Conservation (phyloP, 2,329 filamentous ascomycete genomes). For the Sporothrix luriei region DNA sequence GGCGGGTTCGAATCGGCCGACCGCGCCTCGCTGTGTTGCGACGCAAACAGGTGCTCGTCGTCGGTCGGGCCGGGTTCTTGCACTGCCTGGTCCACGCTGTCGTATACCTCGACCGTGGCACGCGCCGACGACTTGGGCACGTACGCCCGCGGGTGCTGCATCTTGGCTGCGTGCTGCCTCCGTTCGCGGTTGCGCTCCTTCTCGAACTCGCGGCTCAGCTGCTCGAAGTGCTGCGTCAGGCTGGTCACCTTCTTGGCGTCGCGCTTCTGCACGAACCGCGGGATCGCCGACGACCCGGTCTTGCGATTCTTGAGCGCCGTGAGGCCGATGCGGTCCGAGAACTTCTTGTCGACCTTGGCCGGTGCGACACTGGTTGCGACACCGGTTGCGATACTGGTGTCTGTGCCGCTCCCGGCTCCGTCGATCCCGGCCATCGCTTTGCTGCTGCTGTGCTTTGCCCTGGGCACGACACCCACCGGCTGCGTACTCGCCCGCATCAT, state of each 20-base stretch:
- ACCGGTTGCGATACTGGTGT: background rate
- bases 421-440: background rate
- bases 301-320: conserved; percentile 65
- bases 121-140: conserved; percentile 86
- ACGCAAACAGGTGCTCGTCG: conserved; percentile 54
- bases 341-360: conserved; percentile 64
- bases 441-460: conserved; percentile 37
- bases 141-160: conserved; percentile 74
- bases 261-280: conserved; percentile 77
- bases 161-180: conserved; percentile 75
- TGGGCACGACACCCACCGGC: conserved; percentile 52
- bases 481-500: conserved; percentile 59
- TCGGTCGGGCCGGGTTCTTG: conserved; percentile 72
- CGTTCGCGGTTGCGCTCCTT: conserved; percentile 88
- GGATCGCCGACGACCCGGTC: conserved; percentile 73
- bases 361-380: background rate
- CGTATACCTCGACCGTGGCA: conserved; percentile 93
- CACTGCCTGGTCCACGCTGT: conserved; percentile 89
- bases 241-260: conserved; percentile 81
- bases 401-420: background rate
- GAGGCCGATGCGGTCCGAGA: conserved; percentile 72
- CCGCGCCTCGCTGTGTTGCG: conserved; percentile 16
- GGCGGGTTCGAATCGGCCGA: background rate
- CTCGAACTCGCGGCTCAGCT: conserved; percentile 93
- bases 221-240: conserved; percentile 94